Conservation (phyloP, 169 alveolate species). For the Amoebophrya sp. region DNA sequence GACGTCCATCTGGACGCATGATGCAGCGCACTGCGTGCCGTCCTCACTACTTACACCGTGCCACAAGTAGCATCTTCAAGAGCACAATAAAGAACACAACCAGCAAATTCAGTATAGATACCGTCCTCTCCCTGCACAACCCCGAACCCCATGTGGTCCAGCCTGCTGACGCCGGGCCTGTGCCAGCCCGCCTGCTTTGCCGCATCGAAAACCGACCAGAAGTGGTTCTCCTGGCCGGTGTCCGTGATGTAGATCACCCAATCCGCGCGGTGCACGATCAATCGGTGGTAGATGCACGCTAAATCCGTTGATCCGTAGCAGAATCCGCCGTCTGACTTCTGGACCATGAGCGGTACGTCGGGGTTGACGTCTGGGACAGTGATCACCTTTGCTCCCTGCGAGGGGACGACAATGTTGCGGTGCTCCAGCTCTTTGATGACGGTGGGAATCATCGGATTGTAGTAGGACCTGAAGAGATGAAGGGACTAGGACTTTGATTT, state of each 20-base stretch:
- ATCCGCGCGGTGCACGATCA: slow-evolving; percentile 62
- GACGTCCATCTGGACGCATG: too few relatives aligned
- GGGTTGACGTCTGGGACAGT: neutral
- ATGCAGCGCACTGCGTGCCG: too few relatives aligned
- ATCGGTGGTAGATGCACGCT: slow-evolving; percentile 83
- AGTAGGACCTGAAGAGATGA: slow-evolving; percentile 38
- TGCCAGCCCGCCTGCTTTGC: slow-evolving; percentile 79
- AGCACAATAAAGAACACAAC: too few relatives aligned
- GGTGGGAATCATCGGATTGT: slow-evolving; percentile 70
- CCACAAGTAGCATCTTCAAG: too few relatives aligned
- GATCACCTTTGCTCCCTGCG: slow-evolving; percentile 86
- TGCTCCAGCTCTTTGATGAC: slow-evolving; percentile 62
- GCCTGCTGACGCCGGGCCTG: slow-evolving; percentile 59
- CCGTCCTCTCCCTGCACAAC: slow-evolving; percentile 85
- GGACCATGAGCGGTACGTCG: slow-evolving; percentile 81
- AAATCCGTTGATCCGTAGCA: slow-evolving; percentile 97
- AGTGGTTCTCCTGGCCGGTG: slow-evolving; percentile 91
- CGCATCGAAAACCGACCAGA: slow-evolving; percentile 82
- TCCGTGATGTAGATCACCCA: slow-evolving; percentile 94
- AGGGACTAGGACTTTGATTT: too few relatives aligned
- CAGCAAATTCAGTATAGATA: too few relatives aligned
- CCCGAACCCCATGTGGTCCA: slow-evolving; percentile 95
- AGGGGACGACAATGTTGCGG: slow-evolving; percentile 58
- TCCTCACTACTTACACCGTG: too few relatives aligned
- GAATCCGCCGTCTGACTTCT: slow-evolving; percentile 94